Base-by-base conservation (phyloP, 1,284 basidiomycete genomes). In the Apiotrichum sp. region DNA sequence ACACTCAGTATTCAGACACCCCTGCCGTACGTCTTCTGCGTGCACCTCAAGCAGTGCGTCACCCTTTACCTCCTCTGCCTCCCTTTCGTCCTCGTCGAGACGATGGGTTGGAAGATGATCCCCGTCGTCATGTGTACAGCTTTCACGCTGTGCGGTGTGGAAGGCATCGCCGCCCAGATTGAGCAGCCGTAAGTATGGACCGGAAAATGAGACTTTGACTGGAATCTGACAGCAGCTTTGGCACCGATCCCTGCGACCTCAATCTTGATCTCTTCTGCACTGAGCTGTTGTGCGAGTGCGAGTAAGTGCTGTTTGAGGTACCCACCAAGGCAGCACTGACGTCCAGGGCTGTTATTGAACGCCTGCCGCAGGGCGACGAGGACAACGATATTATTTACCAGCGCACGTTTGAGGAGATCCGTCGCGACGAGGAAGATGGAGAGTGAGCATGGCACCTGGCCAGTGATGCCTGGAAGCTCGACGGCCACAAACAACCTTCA, bases 31-130 rank as follows among this genome's bases (percentile, higher is more conserved):
- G 64, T 75, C 48, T 72, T 74, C 58, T 82, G 87, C 42, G 88
- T 93, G 61, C 92, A 95, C 74, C 79, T 95, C 66, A 95, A 95
- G 74, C 92, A 95, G 83, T 89, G 87, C 61, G 87, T 92, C n/a
- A 86, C 86, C 2, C 77, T 93, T 1, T 92, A 93, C 75, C 82
- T 93, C 10, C 91, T 91, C 69, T 83, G 87, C 43, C 80, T 93
- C 22, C 91, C 91, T 2, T 84, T 92, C 65, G 88, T 87, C 5
- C 81, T 93, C 34, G 83, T 91, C 47, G 81, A 82, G 39, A 48
- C 57, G 50, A 66, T 68, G 62, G 72, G 85, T 13, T 92, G 87
- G 88, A 81, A 81, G 47, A 88, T 86, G 70, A 79, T 93, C 16
- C 87, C 87, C n/a, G 80, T 93, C 34, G 84, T 89, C 9, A 88